phyloP scores from a whole-genome alignment of 495 filamentous ascomycete species.

The Penicillium psychrofluorescens region DNA sequence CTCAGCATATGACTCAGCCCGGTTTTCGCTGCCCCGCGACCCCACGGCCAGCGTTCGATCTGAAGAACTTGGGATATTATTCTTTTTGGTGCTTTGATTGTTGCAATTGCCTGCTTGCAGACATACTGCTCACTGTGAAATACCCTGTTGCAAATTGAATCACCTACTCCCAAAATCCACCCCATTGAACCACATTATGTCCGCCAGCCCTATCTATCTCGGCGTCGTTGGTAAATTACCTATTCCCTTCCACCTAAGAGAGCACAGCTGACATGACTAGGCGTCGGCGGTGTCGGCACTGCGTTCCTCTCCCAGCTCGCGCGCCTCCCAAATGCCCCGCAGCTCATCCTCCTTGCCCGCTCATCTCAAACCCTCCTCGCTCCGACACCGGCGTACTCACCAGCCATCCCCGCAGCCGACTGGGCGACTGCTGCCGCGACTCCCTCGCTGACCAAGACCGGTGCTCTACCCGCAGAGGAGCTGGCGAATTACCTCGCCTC shows the following conservation, averaged over 20 bases:
- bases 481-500: conserved; percentile 63
- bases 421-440: conserved; percentile 48
- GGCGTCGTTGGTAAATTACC: conserved; percentile 35
- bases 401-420: conserved; percentile 45
- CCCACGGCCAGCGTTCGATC: background rate
- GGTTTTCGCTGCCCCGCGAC: conserved; percentile 8
- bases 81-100: no score
- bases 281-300: conserved; percentile 87
- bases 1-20: conserved; percentile 1
- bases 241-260: background rate
- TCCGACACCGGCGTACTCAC: conserved; percentile 30
- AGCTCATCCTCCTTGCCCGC: conserved; percentile 72
- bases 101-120: no score
- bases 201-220: conserved; percentile 37
- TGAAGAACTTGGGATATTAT: no score
- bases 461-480: conserved; percentile 51
- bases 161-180: background rate
- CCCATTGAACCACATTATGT: conserved; percentile 22
- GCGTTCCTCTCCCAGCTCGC: conserved; percentile 80
- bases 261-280: conserved; percentile 32
- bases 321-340: conserved; percentile 53
- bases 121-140: no score
- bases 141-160: background rate
- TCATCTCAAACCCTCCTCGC: conserved; percentile 71
- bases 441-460: conserved; percentile 44